phyloP scores from a whole-genome alignment of 768 basidiomycete genomes.

The Clitopilus passeckerianus region DNA sequence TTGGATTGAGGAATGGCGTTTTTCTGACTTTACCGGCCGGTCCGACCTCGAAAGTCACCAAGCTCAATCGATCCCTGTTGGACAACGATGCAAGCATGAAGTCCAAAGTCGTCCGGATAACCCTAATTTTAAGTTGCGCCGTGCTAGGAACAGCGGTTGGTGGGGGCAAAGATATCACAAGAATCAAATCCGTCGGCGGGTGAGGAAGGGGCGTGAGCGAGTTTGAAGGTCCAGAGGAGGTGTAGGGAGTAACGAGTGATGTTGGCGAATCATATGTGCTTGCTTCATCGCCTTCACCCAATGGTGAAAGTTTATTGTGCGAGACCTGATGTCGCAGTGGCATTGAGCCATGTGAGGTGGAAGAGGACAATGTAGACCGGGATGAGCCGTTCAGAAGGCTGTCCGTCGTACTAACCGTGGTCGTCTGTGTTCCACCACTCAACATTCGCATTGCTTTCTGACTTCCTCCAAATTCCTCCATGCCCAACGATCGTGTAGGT shows the following conservation, averaged over 20 bases:
- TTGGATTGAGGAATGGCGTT: slow-evolving; percentile 86
- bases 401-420: slow-evolving; percentile 59
- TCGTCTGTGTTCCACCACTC: slow-evolving; percentile 69
- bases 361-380: slow-evolving; percentile 69
- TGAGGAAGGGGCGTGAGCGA: slow-evolving; percentile 79
- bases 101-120: slow-evolving; percentile 85
- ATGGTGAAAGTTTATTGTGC: slow-evolving; percentile 53
- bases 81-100: slow-evolving; percentile 79
- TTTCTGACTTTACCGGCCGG: slow-evolving; percentile 76
- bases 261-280: slow-evolving; percentile 53
- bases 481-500: slow-evolving; percentile 38
- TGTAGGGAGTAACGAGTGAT: slow-evolving; percentile 63
- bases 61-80: slow-evolving; percentile 73
- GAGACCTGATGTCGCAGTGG: slow-evolving; percentile 28
- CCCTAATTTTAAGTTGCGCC: slow-evolving; percentile 80
- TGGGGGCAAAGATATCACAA: slow-evolving; percentile 85
- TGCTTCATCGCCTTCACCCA: slow-evolving; percentile 71
- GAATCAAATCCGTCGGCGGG: slow-evolving; percentile 86
- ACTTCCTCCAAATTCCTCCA: slow-evolving; percentile 78
- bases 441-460: slow-evolving; percentile 76
- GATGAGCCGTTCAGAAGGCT: slow-evolving; percentile 64
- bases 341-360: slow-evolving; percentile 64
- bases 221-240: slow-evolving; percentile 72
- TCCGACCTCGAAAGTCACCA: slow-evolving; percentile 94
- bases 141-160: slow-evolving; percentile 68